A percentile compares a stretch with the other conserved stretches of the same genome.
phyloP scores from a whole-genome alignment of 176 grass and related monocot genomes.

The Melocanna baccifera region DNA sequence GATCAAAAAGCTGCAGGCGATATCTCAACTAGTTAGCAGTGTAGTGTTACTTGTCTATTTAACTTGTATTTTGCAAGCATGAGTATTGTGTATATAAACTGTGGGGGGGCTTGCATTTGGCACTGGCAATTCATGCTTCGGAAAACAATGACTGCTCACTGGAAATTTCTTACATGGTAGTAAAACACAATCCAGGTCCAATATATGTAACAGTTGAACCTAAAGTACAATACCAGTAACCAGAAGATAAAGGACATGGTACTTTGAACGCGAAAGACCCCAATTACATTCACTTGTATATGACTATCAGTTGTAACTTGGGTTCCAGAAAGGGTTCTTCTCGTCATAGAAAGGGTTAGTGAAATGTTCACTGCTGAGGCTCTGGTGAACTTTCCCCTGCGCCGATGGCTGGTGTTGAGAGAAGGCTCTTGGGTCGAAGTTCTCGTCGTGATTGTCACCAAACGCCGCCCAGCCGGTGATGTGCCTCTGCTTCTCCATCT shows the following conservation, averaged over 20 bases:
- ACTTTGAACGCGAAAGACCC: background rate
- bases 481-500: constrained; percentile 58
- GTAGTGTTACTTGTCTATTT: background rate
- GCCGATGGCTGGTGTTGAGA: constrained; percentile 14
- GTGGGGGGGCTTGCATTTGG: background rate
- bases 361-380: constrained; percentile 41
- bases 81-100: background rate
- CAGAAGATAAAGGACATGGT: constrained; percentile 10
- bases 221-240: background rate
- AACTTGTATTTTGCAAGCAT: background rate
- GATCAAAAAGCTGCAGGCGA: constrained; percentile 67
- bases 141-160: background rate
- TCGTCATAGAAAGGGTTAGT: constrained; percentile 51
- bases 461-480: constrained; percentile 47
- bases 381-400: constrained; percentile 24
- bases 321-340: constrained; percentile 49
- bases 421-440: constrained; percentile 61
- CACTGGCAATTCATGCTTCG: background rate
- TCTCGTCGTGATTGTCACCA: constrained; percentile 54
- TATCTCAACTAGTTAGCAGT: constrained; percentile 66
- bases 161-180: background rate
- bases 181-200: constrained; percentile 33
- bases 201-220: constrained; percentile 55
- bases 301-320: constrained; percentile 29
- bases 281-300: background rate